A percentile compares a stretch with the other conserved stretches of the same genome.
Conservation (phyloP, 108 stramenopile genomes). For the Cyclotella choctawhatcheeana region DNA sequence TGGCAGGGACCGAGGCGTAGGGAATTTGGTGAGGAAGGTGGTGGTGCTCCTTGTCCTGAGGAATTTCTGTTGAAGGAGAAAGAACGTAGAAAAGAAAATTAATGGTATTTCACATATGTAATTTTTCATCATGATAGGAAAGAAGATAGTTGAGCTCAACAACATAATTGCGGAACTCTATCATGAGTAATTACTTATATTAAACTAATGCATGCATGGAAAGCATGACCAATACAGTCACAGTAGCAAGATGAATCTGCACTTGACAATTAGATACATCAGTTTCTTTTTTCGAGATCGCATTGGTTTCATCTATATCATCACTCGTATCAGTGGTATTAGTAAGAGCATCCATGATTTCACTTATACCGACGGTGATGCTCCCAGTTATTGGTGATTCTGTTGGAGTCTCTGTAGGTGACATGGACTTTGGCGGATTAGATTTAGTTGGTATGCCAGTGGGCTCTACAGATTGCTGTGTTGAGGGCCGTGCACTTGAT, state of each 20-base stretch:
- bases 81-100: conserved; percentile 39
- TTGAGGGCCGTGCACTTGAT: background rate
- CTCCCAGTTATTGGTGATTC: background rate
- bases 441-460: conserved; percentile 3
- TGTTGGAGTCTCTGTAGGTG: background rate
- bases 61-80: conserved; percentile 78
- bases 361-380: background rate
- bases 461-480: background rate
- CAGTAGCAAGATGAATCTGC: background rate
- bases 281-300: background rate
- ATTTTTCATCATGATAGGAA: no score
- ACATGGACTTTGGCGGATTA: background rate
- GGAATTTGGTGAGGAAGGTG: conserved; percentile 72
- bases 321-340: background rate
- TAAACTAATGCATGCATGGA: background rate
- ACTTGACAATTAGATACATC: background rate
- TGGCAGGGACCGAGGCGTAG: conserved; percentile 69
- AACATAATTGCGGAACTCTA: no score
- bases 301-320: background rate
- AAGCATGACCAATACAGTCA: background rate
- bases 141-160: no score
- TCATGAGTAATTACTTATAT: no score
- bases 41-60: conserved; percentile 89
- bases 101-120: no score
- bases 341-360: background rate